Evolutionary conservation across 2,329 filamentous ascomycete genomes (phyloP).

Genomic region (Septoria petroselini): DNA sequence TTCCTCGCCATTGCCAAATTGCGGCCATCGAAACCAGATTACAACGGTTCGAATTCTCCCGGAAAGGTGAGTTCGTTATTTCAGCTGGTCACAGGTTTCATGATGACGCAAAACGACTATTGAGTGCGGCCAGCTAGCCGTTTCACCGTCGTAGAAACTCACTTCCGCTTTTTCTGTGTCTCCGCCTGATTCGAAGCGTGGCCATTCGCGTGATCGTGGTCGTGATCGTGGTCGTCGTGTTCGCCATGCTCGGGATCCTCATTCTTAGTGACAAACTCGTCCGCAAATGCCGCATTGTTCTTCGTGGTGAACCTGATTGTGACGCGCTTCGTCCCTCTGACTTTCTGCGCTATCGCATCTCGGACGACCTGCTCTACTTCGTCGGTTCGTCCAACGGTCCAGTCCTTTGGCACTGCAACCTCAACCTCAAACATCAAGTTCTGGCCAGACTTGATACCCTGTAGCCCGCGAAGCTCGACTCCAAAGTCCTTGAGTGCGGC

Average conservation of each 20-base stretch:
- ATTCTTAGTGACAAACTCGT: constrained; percentile 57
- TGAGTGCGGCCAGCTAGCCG: too few species aligned
- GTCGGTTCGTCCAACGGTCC: constrained; percentile 69
- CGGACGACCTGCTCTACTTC: constrained; percentile 72
- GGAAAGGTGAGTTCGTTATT: too few species aligned
- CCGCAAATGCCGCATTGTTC: constrained; percentile 54
- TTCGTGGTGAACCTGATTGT: constrained; percentile 75
- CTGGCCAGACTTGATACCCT: constrained; percentile 91
- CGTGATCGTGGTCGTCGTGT: constrained; percentile 25
- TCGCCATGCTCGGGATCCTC: constrained; percentile 20
- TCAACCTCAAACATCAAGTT: constrained; percentile 94
- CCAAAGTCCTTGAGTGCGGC: constrained; percentile 25
- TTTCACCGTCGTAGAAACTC: neutral
- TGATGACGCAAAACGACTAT: too few species aligned
- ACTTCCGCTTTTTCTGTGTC: constrained; percentile 26
- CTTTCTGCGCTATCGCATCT: constrained; percentile 67
- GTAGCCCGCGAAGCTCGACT: constrained; percentile 71
- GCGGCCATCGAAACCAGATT: too few species aligned
- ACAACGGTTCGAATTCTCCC: too few species aligned
- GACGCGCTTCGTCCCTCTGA: constrained; percentile 79
- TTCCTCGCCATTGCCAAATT: too few species aligned
- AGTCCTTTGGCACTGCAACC: constrained; percentile 71
- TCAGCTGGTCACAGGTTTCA: too few species aligned
- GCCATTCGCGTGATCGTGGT: constrained; percentile 31
- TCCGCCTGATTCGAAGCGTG: constrained; percentile 6